Base-by-base conservation (phyloP, 129 eudicot species). In the Tanacetum coccineum region DNA sequence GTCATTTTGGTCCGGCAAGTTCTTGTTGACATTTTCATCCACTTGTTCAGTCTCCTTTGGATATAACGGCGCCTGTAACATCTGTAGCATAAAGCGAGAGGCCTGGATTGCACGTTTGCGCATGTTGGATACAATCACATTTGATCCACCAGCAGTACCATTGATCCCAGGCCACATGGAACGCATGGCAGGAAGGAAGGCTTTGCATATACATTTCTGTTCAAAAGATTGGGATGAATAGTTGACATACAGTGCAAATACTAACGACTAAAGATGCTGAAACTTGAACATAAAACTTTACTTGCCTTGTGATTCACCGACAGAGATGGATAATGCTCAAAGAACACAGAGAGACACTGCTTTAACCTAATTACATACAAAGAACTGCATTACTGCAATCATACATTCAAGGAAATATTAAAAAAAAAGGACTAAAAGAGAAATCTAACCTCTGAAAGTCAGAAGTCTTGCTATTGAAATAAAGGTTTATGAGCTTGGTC, bases 101-200 rank as follows among this genome's bases (percentile, higher is more conserved):
- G 93, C 97, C 74, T 87, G 99, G 64, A 75, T 81, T 52, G 97
- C 99, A 75, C 88, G 93, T 75, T 84, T 94, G 39, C 99, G 92
- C 88, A 81, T 75, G 79, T 78, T 87, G 26, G 99, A 87, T 55
- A 89, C 81, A 80, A 80, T 66, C 40, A 70, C 48, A 13, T 82
- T 4, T 60, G 90, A 83, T 26, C 85, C 86, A 45, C 86, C 76
- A n/a, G 73, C 49, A 66, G 76, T 89, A 22, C 96, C 97, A 21
- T 84, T 64, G 73, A 94, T 83, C 51, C 99, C 99, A 40, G 99
- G 99, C 99, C 97, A 94, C 88, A 94, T 71, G 64, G 85, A 83
- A 53, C 84, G 88, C 77, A 94, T 75, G 62, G 75, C 90, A 12
- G 93, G 93, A 73, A 94, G 51, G 52, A 94, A 94, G 11, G 95